Conservation (phyloP, 2,329 filamentous ascomycete species). For the Penicillium sp. region DNA sequence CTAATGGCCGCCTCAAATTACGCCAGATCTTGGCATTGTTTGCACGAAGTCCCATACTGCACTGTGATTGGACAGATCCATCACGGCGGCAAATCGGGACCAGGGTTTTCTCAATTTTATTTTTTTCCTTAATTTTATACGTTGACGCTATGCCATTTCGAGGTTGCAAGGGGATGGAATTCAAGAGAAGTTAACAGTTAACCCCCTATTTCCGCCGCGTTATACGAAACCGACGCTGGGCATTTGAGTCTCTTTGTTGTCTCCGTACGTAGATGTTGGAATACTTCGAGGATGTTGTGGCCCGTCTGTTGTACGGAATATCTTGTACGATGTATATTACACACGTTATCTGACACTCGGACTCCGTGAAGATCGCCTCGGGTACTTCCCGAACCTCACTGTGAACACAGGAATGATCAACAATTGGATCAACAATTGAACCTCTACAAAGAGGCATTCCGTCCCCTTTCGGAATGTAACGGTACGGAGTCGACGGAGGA, state of each 20-base stretch:
- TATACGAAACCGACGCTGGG: conserved; percentile 1
- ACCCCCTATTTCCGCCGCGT: neutral
- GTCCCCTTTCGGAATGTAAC: neutral
- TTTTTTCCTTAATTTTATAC: neutral
- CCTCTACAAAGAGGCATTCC: neutral
- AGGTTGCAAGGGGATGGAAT: conserved; percentile 1
- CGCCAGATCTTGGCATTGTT: conserved; percentile 1
- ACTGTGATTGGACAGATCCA: neutral
- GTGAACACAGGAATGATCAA: neutral
- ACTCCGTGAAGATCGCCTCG: neutral
- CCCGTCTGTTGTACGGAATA: too few relatives aligned
- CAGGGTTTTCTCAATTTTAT: neutral
- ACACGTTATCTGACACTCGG: neutral
- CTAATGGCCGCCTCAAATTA: conserved; percentile 3
- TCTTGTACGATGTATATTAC: neutral
- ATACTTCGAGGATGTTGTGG: too few relatives aligned
- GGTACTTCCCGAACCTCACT: neutral
- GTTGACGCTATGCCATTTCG: neutral
- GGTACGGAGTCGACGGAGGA: too few relatives aligned
- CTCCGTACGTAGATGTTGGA: too few relatives aligned
- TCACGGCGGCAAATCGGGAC: neutral
- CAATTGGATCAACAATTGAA: neutral
- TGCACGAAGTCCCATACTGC: neutral
- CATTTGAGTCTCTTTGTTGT: neutral
- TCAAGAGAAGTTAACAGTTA: neutral